Percentiles rank a stretch among this genome's conserved stretches.
Evolutionary conservation across 495 filamentous ascomycete species (phyloP).

Genomic region (Talaromyces ruber): DNA sequence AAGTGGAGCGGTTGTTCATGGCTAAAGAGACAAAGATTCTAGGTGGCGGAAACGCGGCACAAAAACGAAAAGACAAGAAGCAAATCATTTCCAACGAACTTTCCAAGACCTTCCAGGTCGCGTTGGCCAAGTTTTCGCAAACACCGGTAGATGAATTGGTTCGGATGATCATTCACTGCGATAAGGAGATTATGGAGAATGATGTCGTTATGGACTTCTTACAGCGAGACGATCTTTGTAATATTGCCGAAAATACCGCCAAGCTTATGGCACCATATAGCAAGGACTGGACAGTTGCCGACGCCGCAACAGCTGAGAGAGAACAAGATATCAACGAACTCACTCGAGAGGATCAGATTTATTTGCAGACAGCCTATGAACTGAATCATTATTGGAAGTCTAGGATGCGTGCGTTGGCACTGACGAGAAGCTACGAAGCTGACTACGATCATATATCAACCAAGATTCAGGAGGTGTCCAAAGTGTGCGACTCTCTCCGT

Average conservation of each 20-base stretch:
- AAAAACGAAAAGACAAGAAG: conserved; percentile 89
- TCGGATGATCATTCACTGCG: conserved; percentile 92
- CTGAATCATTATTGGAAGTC: conserved; percentile 98
- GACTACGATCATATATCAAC: conserved; percentile 87
- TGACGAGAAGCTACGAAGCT: conserved; percentile 76
- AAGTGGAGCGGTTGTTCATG: conserved; percentile 94
- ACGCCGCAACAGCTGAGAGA: conserved; percentile 66
- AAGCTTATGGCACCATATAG: conserved; percentile 93
- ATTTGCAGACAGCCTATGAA: conserved; percentile 86
- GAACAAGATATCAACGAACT: conserved; percentile 86
- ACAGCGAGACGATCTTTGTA: conserved; percentile 83
- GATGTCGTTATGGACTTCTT: conserved; percentile 96
- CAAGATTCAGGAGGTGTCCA: conserved; percentile 73
- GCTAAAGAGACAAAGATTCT: conserved; percentile 94
- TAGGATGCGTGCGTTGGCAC: conserved; percentile 78
- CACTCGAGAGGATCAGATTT: conserved; percentile 91
- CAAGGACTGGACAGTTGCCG: conserved; percentile 91
- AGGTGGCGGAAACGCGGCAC: conserved; percentile 46
- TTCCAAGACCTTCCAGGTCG: conserved; percentile 87
- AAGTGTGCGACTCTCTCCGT: conserved; percentile 78
- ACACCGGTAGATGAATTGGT: conserved; percentile 73
- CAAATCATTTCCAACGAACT: conserved; percentile 90
- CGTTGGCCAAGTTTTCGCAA: conserved; percentile 81
- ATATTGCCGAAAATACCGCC: conserved; percentile 78
- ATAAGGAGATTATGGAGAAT: conserved; percentile 85